Evolutionary conservation across 306 rosid genomes (phyloP).

Genomic region (Rosa lucieae): DNA sequence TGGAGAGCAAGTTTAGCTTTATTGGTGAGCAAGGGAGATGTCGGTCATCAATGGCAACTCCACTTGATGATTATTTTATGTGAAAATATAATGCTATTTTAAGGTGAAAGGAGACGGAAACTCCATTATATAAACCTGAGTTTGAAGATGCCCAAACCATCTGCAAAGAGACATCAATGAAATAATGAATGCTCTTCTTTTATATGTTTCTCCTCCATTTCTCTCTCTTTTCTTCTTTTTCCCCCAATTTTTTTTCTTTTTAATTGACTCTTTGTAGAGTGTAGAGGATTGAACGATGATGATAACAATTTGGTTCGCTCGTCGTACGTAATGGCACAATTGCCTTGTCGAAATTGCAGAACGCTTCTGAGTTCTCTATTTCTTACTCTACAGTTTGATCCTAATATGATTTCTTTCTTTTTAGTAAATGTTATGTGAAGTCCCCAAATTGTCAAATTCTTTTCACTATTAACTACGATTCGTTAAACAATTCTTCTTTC

Average conservation of each 20-base stretch:
- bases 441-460: too few relatives aligned
- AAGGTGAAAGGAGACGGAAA: not conserved
- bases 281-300: conserved; percentile 33
- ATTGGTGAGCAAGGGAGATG: too few relatives aligned
- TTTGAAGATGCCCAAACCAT: not conserved
- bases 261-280: not conserved
- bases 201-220: not conserved
- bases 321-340: conserved; percentile 58
- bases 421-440: too few relatives aligned
- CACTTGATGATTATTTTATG: too few relatives aligned
- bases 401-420: too few relatives aligned
- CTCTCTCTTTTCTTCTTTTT: not conserved
- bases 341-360: conserved; percentile 20
- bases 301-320: conserved; percentile 57
- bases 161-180: not conserved
- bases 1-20: not conserved
- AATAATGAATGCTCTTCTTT: not conserved
- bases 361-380: too few relatives aligned
- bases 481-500: too few relatives aligned
- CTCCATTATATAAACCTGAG: not conserved
- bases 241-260: not conserved
- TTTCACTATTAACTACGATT: too few relatives aligned
- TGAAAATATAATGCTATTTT: not conserved
- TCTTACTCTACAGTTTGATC: too few relatives aligned
- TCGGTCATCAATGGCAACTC: not conserved